Evolutionary conservation across 1,284 basidiomycete genomes (phyloP).

Genomic region (Melanopsichium pennsylvanicum): DNA sequence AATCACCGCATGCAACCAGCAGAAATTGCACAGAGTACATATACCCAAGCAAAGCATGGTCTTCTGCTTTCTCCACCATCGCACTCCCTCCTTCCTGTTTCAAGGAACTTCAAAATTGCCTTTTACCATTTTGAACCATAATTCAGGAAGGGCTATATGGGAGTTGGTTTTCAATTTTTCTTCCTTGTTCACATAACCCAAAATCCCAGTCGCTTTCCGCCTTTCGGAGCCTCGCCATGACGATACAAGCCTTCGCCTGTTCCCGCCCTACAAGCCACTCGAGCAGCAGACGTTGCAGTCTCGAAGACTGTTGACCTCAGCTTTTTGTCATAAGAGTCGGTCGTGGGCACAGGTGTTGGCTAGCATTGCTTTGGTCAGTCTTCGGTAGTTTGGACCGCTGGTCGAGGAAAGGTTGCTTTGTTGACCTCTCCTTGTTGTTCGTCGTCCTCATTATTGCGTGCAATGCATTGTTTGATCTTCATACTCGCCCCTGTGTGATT

Average conservation of each 20-base stretch:
- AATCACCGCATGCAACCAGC: slow-evolving; percentile 2
- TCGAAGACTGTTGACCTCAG: slow-evolving; percentile 17
- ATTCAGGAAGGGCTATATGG: slow-evolving; percentile 46
- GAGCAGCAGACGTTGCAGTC: slow-evolving; percentile 1
- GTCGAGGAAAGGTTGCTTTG: slow-evolving; percentile 3
- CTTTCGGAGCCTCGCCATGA: slow-evolving; percentile 12
- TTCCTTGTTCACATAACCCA: slow-evolving; percentile 13
- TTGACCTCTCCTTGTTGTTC: not conserved
- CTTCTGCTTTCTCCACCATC: slow-evolving; percentile 1
- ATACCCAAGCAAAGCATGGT: no score
- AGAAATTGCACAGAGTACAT: slow-evolving; percentile 13
- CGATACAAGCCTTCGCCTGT: not conserved
- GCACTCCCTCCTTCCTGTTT: slow-evolving; percentile 52
- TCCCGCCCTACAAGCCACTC: not conserved
- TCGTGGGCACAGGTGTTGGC: not conserved
- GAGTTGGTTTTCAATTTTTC: slow-evolving; percentile 52
- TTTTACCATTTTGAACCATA: slow-evolving; percentile 59
- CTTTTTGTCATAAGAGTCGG: not conserved
- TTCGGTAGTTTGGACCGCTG: slow-evolving; percentile 27
- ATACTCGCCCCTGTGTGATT: not conserved
- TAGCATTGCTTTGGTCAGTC: not conserved
- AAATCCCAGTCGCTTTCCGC: slow-evolving; percentile 11
- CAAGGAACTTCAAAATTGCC: slow-evolving; percentile 55
- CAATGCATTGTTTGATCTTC: not conserved
- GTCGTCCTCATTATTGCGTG: not conserved